Percentiles rank a stretch among this genome's conserved stretches.
phyloP scores from a whole-genome alignment of 352 stramenopile genomes.

The Phytophthora hibernalis region DNA sequence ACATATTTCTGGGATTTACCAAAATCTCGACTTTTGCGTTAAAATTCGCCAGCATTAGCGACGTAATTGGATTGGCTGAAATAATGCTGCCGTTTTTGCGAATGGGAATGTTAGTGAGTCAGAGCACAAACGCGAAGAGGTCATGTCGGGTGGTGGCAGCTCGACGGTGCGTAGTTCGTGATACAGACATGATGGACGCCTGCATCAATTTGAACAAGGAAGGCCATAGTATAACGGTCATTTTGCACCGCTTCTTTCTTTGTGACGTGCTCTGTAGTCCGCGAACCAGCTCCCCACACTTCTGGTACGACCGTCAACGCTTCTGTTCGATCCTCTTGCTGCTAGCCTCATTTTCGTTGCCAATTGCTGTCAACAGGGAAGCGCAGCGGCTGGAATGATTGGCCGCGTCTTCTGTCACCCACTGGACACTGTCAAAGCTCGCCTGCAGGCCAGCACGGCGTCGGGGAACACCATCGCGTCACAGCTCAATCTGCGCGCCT shows the following conservation, averaged over 20 bases:
- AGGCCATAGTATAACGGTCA: background rate
- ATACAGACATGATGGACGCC: background rate
- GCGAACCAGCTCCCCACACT: slow-evolving; percentile 64
- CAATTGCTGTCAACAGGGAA: slow-evolving; percentile 51
- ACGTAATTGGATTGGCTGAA: too few relatives aligned
- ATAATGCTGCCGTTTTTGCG: slow-evolving; percentile 9
- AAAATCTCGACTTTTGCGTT: too few relatives aligned
- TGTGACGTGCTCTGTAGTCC: slow-evolving; percentile 29
- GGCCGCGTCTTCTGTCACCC: slow-evolving; percentile 91
- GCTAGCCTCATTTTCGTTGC: background rate
- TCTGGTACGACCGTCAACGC: slow-evolving; percentile 38
- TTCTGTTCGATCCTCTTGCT: background rate
- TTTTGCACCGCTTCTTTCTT: slow-evolving; percentile 9
- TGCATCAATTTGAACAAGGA: background rate
- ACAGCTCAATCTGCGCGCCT: slow-evolving; percentile 50
- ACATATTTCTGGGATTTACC: too few relatives aligned
- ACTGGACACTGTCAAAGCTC: slow-evolving; percentile 93
- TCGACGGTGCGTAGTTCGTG: slow-evolving; percentile 19
- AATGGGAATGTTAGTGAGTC: slow-evolving; percentile 5
- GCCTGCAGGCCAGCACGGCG: slow-evolving; percentile 66
- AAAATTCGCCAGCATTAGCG: too few relatives aligned
- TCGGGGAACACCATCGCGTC: slow-evolving; percentile 48
- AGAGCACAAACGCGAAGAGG: slow-evolving; percentile 1
- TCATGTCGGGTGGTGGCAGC: slow-evolving; percentile 31
- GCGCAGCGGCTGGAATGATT: slow-evolving; percentile 84